Conservation (phyloP, 768 basidiomycete species). For the Rhodotorula diobovata region DNA sequence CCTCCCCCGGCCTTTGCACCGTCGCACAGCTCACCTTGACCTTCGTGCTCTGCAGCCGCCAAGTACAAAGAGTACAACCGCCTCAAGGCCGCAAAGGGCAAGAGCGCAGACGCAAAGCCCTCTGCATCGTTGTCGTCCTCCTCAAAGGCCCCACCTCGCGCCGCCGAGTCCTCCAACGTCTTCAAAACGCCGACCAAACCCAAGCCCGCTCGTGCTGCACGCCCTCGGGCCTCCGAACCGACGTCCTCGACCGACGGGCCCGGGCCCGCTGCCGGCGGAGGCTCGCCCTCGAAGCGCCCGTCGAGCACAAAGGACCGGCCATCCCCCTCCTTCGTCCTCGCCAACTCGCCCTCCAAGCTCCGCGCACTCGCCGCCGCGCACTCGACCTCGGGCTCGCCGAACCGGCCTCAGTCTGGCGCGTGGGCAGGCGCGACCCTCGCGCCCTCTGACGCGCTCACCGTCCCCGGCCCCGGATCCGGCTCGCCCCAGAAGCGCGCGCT, state of each 20-base stretch:
- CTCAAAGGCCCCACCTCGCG: background rate
- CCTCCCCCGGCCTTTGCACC: background rate
- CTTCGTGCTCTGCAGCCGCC: slow-evolving; percentile 13
- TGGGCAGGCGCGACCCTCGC: slow-evolving; percentile 8
- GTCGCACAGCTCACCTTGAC: background rate
- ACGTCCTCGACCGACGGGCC: background rate
- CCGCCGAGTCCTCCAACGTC: background rate
- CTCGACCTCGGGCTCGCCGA: slow-evolving; percentile 36
- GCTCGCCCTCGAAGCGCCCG: slow-evolving; percentile 4
- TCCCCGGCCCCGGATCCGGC: too few species aligned
- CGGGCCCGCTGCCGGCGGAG: background rate
- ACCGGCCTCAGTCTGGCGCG: background rate
- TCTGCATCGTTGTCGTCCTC: background rate
- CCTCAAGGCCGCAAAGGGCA: background rate
- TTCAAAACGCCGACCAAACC: slow-evolving; percentile 39
- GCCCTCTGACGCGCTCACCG: background rate
- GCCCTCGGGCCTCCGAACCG: background rate
- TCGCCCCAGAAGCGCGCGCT: slow-evolving; percentile 18
- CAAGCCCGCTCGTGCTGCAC: slow-evolving; percentile 1
- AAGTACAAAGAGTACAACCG: slow-evolving; percentile 41
- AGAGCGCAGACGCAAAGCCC: background rate
- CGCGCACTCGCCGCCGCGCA: slow-evolving; percentile 39
- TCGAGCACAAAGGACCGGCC: background rate
- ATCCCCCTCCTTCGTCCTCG: slow-evolving; percentile 27
- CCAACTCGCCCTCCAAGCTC: slow-evolving; percentile 41